These are phyloP conservation scores for Barnettozyma californica DNA, from an alignment of 805 yeast species.

Conservation along the genomic window DNA sequence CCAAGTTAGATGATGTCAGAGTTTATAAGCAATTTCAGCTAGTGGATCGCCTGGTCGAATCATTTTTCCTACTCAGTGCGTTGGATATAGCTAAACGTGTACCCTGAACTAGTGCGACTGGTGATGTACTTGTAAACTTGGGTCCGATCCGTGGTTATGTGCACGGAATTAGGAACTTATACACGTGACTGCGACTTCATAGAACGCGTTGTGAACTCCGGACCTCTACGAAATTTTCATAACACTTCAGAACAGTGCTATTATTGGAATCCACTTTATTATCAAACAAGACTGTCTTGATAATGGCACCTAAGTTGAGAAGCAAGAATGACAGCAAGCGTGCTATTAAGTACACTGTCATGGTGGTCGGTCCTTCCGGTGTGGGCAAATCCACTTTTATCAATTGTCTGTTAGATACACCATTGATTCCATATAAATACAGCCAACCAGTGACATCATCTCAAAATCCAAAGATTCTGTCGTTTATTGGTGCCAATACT, in stretches of 20 bases:
- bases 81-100: too few species aligned
- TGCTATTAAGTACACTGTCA: conserved; percentile 67
- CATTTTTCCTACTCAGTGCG: too few species aligned
- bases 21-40: too few species aligned
- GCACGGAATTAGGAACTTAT: too few species aligned
- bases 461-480: conserved; percentile 23
- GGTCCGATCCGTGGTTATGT: too few species aligned
- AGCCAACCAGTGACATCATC: conserved; percentile 31
- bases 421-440: conserved; percentile 55
- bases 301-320: conserved; percentile 26
- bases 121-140: too few species aligned
- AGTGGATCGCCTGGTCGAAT: too few species aligned
- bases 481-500: conserved; percentile 14
- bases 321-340: conserved; percentile 65
- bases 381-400: conserved; percentile 76
- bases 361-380: conserved; percentile 71
- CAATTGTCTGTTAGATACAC: conserved; percentile 60
- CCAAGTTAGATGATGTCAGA: too few species aligned
- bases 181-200: neutral
- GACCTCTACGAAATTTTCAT: too few species aligned
- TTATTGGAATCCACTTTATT: neutral
- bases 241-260: neutral
- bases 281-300: neutral
- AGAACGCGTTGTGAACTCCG: conserved; percentile 1
- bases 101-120: too few species aligned